Evolutionary conservation across 805 yeast species (phyloP).

Genomic region (Hanseniaspora hatyaiensis): DNA sequence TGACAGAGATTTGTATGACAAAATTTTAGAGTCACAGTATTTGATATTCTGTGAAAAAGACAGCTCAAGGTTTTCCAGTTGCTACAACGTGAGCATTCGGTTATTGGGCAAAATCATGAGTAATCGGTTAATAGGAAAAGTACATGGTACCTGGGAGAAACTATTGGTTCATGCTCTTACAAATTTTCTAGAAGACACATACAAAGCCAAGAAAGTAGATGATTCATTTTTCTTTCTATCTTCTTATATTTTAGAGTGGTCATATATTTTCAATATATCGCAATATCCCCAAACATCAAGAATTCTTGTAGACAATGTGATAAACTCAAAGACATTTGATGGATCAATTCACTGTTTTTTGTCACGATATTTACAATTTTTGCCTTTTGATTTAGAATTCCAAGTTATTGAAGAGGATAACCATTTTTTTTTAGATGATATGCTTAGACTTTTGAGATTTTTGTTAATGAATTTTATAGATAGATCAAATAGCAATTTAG

Average conservation of each 20-base stretch:
- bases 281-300: background rate
- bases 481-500: background rate
- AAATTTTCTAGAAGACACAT: background rate
- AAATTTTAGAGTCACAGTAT: slow-evolving; percentile 15
- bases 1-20: slow-evolving; percentile 8
- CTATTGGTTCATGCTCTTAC: slow-evolving; percentile 1
- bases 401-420: background rate
- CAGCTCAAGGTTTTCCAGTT: background rate
- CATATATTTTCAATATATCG: background rate
- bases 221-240: background rate
- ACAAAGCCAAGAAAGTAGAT: slow-evolving; percentile 6
- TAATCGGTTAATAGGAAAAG: slow-evolving; percentile 4
- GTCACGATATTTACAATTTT: slow-evolving; percentile 2
- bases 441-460: slow-evolving; percentile 3
- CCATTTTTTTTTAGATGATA: background rate
- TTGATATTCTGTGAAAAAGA: background rate
- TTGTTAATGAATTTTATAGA: background rate
- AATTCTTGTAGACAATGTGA: background rate
- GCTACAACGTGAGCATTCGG: slow-evolving; percentile 1
- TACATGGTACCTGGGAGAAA: slow-evolving; percentile 15
- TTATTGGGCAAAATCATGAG: slow-evolving; percentile 1
- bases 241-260: slow-evolving; percentile 1
- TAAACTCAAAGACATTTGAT: background rate
- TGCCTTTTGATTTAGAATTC: slow-evolving; percentile 3
- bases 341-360: background rate